These are phyloP conservation scores for Tolypocladium tropicale DNA, from an alignment of 2,329 filamentous ascomycete genomes.

Conservation along the genomic window DNA sequence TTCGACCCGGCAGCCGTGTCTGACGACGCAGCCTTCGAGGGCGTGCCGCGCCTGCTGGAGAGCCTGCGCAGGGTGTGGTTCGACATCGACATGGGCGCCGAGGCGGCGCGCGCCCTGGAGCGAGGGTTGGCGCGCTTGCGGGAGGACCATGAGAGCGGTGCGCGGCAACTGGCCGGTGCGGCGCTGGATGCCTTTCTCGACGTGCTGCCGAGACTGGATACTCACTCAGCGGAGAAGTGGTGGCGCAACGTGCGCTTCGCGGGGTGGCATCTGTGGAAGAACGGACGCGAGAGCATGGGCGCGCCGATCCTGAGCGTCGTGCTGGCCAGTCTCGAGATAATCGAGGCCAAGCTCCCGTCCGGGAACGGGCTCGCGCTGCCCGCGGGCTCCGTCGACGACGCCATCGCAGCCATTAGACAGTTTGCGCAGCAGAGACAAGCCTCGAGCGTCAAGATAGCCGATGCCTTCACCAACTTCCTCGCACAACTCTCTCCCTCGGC, in stretches of 20 bases:
- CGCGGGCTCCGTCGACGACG: slow-evolving; percentile 5
- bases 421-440: slow-evolving; percentile 11
- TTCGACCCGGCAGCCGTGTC: slow-evolving; percentile 40
- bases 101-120: slow-evolving; percentile 34
- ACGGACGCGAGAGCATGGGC: slow-evolving; percentile 56
- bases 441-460: slow-evolving; percentile 19
- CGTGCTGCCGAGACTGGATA: slow-evolving; percentile 26
- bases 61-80: slow-evolving; percentile 51
- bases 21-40: slow-evolving; percentile 33
- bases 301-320: slow-evolving; percentile 45
- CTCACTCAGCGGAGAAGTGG: slow-evolving; percentile 21
- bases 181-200: slow-evolving; percentile 40
- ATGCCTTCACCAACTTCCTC: slow-evolving; percentile 24
- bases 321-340: slow-evolving; percentile 31
- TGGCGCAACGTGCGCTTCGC: slow-evolving; percentile 45
- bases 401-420: slow-evolving; percentile 9
- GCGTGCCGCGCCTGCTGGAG: slow-evolving; percentile 47
- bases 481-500: slow-evolving; percentile 6
- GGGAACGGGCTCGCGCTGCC: slow-evolving; percentile 1
- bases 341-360: slow-evolving; percentile 21
- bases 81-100: slow-evolving; percentile 36
- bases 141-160: slow-evolving; percentile 47
- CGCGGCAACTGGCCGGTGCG: slow-evolving; percentile 44
- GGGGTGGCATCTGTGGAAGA: slow-evolving; percentile 55
- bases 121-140: slow-evolving; percentile 38